A percentile compares a stretch with the other conserved stretches of the same genome.
phyloP scores from a whole-genome alignment of 805 yeast species.

The Maudiozyma pseudohumilis region DNA sequence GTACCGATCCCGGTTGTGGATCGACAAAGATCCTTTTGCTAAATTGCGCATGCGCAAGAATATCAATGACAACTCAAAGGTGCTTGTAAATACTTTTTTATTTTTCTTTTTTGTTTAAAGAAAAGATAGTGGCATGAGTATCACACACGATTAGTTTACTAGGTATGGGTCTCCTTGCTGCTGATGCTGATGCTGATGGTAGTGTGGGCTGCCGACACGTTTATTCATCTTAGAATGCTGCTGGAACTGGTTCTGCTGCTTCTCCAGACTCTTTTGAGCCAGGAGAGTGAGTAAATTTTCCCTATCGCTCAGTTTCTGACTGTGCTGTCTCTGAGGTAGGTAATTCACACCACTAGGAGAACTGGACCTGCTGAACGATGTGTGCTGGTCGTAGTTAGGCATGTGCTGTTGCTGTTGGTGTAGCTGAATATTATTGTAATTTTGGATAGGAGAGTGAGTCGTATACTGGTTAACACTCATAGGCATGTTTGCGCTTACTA shows the following conservation, averaged over 20 bases:
- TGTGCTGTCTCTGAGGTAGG: conserved; percentile 1
- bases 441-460: conserved; percentile 1
- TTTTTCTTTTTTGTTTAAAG: too few species aligned
- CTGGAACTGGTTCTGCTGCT: conserved; percentile 11
- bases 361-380: not conserved
- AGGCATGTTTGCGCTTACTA: conserved; percentile 1
- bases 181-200: conserved; percentile 6
- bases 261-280: conserved; percentile 16
- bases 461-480: conserved; percentile 1
- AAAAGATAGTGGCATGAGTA: too few species aligned
- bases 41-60: too few species aligned
- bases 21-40: too few species aligned
- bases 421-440: conserved; percentile 1
- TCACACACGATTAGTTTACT: conserved; percentile 5
- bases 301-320: conserved; percentile 7
- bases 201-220: conserved; percentile 6
- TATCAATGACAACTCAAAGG: too few species aligned
- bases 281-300: conserved; percentile 14
- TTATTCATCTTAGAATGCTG: conserved; percentile 8
- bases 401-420: conserved; percentile 2
- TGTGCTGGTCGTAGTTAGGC: conserved; percentile 1
- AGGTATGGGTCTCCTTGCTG: conserved; percentile 15
- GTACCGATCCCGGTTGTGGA: too few species aligned
- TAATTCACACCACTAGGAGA: conserved; percentile 3
- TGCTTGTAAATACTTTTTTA: too few species aligned